A percentile compares a stretch with the other conserved stretches of the same genome.
These are phyloP conservation scores for Fragaria iinumae DNA, from an alignment of 306 rosid species.

Conservation along the genomic window DNA sequence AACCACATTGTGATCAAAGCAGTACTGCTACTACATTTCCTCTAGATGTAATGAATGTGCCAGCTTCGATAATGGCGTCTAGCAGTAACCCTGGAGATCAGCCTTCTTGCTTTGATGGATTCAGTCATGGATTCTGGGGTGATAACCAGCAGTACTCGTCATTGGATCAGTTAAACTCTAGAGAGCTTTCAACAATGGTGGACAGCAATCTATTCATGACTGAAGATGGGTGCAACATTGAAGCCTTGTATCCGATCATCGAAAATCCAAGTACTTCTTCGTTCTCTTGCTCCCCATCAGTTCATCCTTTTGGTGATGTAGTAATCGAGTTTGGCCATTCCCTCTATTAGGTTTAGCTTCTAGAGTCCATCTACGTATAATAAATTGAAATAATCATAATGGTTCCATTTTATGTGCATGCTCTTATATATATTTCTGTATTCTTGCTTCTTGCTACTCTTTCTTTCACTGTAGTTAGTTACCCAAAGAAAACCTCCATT, in stretches of 20 bases:
- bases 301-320: constrained; percentile 57
- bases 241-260: constrained; percentile 37
- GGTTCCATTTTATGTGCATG: constrained; percentile 22
- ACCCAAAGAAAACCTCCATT: constrained; percentile 27
- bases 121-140: constrained; percentile 53
- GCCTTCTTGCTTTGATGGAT: constrained; percentile 46
- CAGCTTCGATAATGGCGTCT: constrained; percentile 24
- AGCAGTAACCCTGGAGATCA: constrained; percentile 31
- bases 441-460: constrained; percentile 29
- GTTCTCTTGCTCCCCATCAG: constrained; percentile 42
- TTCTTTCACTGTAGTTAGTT: constrained; percentile 38
- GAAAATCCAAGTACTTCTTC: constrained; percentile 51
- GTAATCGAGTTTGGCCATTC: constrained; percentile 55
- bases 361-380: neutral
- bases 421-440: constrained; percentile 20
- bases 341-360: constrained; percentile 37
- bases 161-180: constrained; percentile 47
- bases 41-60: constrained; percentile 25
- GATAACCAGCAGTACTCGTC: constrained; percentile 28
- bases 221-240: constrained; percentile 64
- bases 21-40: constrained; percentile 16
- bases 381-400: neutral
- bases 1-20: constrained; percentile 30
- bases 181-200: constrained; percentile 66
- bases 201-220: constrained; percentile 32